Evolutionary conservation across 1,284 basidiomycete species (phyloP).

Genomic region (Tetrapyrgos nigripes): DNA sequence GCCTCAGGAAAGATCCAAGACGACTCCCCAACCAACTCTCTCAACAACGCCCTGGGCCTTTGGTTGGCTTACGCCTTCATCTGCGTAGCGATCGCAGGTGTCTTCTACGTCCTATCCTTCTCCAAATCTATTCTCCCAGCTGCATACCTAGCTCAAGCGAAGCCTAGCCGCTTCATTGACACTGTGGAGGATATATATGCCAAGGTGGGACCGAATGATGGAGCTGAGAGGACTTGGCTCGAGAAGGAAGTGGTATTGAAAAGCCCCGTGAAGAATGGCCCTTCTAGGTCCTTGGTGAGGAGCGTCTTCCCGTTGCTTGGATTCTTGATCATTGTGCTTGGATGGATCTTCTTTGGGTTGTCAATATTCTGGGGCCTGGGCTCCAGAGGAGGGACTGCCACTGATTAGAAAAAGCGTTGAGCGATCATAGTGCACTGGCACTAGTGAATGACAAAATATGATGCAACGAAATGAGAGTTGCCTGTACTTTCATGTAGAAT

Average conservation of each 20-base stretch:
- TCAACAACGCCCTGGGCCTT: slow-evolving; percentile 47
- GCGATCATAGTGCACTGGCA: too few relatives aligned
- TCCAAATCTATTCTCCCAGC: slow-evolving; percentile 44
- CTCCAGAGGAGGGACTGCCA: background rate
- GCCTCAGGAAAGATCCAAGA: slow-evolving; percentile 51
- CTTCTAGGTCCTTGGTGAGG: slow-evolving; percentile 20
- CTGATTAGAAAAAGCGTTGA: too few relatives aligned
- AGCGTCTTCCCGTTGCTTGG: slow-evolving; percentile 35
- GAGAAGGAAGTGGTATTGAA: slow-evolving; percentile 41
- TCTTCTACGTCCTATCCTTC: slow-evolving; percentile 38
- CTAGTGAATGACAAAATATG: too few relatives aligned
- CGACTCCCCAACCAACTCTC: slow-evolving; percentile 41
- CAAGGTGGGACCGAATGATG: slow-evolving; percentile 23
- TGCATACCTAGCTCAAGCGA: slow-evolving; percentile 46
- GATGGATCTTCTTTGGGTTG: slow-evolving; percentile 53
- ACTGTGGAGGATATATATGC: slow-evolving; percentile 40
- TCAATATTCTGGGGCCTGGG: slow-evolving; percentile 46
- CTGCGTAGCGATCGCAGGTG: slow-evolving; percentile 44
- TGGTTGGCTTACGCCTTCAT: slow-evolving; percentile 51
- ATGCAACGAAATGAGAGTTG: too few relatives aligned
- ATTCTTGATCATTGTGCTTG: slow-evolving; percentile 42
- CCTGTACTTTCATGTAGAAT: too few relatives aligned
- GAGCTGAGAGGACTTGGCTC: slow-evolving; percentile 8
- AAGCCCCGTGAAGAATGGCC: slow-evolving; percentile 26
- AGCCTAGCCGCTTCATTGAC: slow-evolving; percentile 34